A percentile compares a stretch with the other conserved stretches of the same genome.
Conservation (phyloP, 208 protist genomes). For the Leptomonas seymouri region DNA sequence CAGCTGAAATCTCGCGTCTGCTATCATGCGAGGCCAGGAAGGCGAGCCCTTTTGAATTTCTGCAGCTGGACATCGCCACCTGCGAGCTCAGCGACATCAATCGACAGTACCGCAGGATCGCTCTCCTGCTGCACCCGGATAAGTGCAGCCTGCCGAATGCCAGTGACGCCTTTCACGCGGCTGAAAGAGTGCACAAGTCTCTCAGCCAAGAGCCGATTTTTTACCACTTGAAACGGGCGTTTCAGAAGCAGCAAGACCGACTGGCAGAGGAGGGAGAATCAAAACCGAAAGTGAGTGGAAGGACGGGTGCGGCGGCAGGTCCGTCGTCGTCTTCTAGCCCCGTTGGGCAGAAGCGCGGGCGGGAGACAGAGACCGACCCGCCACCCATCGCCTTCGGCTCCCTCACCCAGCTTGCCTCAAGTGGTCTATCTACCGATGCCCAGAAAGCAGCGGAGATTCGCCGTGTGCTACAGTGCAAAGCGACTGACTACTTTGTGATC, state of each 20-base stretch:
- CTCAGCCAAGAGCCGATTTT: conserved; percentile 76
- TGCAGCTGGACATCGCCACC: conserved; percentile 64
- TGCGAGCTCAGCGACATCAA: conserved; percentile 73
- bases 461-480: conserved; percentile 73
- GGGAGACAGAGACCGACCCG: conserved; percentile 8
- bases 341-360: conserved; percentile 10
- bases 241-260: conserved; percentile 54
- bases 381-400: conserved; percentile 43
- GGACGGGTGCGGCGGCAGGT: background rate
- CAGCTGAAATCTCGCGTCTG: conserved; percentile 65
- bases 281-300: background rate
- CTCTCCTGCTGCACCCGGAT: conserved; percentile 88
- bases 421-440: conserved; percentile 51
- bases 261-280: conserved; percentile 42
- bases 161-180: conserved; percentile 80
- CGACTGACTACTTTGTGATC: conserved; percentile 80
- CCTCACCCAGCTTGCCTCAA: conserved; percentile 41
- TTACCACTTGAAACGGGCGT: conserved; percentile 68
- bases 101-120: conserved; percentile 70
- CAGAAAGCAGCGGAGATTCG: conserved; percentile 80
- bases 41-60: conserved; percentile 60
- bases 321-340: background rate
- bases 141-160: conserved; percentile 84
- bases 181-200: conserved; percentile 81
- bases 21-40: conserved; percentile 49